Percentiles rank a stretch among this genome's conserved stretches.
Conservation (phyloP, 225 moss, liverwort and hornwort genomes). For the Sphagnum contortum region DNA sequence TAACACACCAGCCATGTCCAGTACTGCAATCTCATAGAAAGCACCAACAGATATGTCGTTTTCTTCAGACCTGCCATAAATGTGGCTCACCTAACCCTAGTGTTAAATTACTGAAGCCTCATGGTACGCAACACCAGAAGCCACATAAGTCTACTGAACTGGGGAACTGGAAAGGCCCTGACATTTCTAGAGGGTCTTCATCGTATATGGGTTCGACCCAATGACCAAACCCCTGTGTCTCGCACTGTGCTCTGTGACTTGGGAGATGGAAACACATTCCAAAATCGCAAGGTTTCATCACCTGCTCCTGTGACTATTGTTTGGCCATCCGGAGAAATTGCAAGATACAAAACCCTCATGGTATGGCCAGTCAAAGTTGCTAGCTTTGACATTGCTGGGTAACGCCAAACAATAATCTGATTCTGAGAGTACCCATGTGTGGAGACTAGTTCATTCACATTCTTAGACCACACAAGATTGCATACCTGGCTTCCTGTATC, state of each 20-base stretch:
- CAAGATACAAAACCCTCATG: constrained; percentile 86
- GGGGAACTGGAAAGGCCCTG: not conserved
- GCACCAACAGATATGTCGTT: too few species aligned
- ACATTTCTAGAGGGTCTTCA: constrained; percentile 14
- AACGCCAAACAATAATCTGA: constrained; percentile 96
- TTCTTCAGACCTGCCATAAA: too few species aligned
- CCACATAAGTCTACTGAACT: too few species aligned
- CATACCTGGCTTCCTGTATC: constrained; percentile 97
- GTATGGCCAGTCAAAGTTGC: constrained; percentile 94
- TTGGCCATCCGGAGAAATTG: constrained; percentile 95
- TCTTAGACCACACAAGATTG: constrained; percentile 98
- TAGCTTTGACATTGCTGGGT: constrained; percentile 96
- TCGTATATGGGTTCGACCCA: constrained; percentile 91
- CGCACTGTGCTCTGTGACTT: constrained; percentile 95
- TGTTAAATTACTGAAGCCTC: too few species aligned
- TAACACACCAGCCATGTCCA: too few species aligned
- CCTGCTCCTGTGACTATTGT: constrained; percentile 99
- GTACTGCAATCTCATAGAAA: too few species aligned
- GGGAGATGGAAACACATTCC: constrained; percentile 97
- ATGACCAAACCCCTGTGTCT: constrained; percentile 90
- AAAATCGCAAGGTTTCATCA: constrained; percentile 92
- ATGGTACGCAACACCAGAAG: too few species aligned
- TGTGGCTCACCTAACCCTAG: too few species aligned
- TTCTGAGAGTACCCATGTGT: constrained; percentile 98
- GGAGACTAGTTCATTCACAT: constrained; percentile 97